Conservation (phyloP, 208 protist genomes). For the Trypanosoma avium region DNA sequence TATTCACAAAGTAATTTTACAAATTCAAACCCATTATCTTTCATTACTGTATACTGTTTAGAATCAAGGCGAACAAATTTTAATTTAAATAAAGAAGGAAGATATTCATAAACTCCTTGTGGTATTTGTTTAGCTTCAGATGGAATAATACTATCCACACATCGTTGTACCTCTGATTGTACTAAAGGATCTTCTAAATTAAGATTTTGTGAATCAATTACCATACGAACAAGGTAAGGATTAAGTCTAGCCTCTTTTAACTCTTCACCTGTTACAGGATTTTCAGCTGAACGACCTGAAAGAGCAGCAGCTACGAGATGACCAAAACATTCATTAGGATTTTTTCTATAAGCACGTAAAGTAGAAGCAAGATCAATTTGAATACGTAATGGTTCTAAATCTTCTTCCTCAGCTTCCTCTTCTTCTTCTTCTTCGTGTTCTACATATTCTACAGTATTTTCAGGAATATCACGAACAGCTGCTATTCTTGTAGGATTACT, state of each 20-base stretch:
- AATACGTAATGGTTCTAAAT: slow-evolving; percentile 36
- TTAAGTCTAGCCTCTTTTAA: slow-evolving; percentile 55
- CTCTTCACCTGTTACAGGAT: slow-evolving; percentile 66
- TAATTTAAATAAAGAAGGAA: slow-evolving; percentile 57
- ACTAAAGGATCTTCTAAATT: slow-evolving; percentile 50
- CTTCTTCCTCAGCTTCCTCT: slow-evolving; percentile 35
- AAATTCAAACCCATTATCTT: slow-evolving; percentile 82
- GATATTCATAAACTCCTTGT: slow-evolving; percentile 67
- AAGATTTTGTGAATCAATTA: slow-evolving; percentile 50
- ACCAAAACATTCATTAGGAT: slow-evolving; percentile 65
- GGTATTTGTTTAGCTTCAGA: slow-evolving; percentile 32
- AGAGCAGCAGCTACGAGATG: slow-evolving; percentile 81
- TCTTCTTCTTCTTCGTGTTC: slow-evolving; percentile 27
- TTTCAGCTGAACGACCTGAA: slow-evolving; percentile 45
- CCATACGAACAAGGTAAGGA: slow-evolving; percentile 70
- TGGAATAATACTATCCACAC: slow-evolving; percentile 52
- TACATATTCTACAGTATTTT: not conserved
- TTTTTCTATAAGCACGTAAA: slow-evolving; percentile 60
- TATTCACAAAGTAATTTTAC: slow-evolving; percentile 62
- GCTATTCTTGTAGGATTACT: not conserved
- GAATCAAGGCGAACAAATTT: slow-evolving; percentile 60
- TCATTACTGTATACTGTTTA: slow-evolving; percentile 54
- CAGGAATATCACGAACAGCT: not conserved
- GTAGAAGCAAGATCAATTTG: slow-evolving; percentile 70
- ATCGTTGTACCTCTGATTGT: slow-evolving; percentile 57